These are phyloP conservation scores for Teratosphaeria destructans DNA, from an alignment of 2,329 filamentous ascomycete species.

Conservation along the genomic window DNA sequence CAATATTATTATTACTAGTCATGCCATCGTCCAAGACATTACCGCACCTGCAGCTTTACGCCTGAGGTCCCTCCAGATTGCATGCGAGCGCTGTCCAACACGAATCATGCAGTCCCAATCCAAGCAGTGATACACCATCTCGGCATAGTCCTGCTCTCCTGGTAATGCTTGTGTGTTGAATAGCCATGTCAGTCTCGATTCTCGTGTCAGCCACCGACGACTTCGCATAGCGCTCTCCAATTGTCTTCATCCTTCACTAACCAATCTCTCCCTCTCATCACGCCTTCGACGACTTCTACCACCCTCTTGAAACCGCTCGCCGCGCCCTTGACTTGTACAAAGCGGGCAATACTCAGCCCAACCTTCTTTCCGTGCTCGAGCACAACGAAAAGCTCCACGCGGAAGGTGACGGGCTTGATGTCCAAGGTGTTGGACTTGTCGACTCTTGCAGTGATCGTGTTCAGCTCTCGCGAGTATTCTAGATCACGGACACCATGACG, in stretches of 20 bases:
- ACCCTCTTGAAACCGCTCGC: constrained; percentile 81
- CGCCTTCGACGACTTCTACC: constrained; percentile 61
- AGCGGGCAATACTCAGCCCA: constrained; percentile 68
- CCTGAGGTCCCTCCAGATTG: neutral
- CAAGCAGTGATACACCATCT: neutral
- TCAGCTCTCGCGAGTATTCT: constrained; percentile 65
- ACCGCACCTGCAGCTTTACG: neutral
- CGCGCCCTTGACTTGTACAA: constrained; percentile 85
- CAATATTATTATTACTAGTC: neutral
- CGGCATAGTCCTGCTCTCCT: neutral
- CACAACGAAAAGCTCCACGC: constrained; percentile 77
- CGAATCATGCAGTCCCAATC: neutral
- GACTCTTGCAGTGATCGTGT: constrained; percentile 70
- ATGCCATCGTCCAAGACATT: neutral
- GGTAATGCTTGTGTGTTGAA: neutral
- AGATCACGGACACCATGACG: constrained; percentile 69
- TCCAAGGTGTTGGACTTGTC: constrained; percentile 66
- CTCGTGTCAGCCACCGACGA: constrained; percentile 20
- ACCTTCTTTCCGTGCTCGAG: constrained; percentile 73
- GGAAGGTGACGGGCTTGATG: constrained; percentile 80
- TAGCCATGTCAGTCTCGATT: neutral
- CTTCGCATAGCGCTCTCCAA: constrained; percentile 34
- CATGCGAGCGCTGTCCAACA: neutral
- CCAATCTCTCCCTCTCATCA: constrained; percentile 55
- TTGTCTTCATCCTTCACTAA: constrained; percentile 51